Base-by-base conservation (phyloP, 495 filamentous ascomycete genomes). In the Neurospora sp. region DNA sequence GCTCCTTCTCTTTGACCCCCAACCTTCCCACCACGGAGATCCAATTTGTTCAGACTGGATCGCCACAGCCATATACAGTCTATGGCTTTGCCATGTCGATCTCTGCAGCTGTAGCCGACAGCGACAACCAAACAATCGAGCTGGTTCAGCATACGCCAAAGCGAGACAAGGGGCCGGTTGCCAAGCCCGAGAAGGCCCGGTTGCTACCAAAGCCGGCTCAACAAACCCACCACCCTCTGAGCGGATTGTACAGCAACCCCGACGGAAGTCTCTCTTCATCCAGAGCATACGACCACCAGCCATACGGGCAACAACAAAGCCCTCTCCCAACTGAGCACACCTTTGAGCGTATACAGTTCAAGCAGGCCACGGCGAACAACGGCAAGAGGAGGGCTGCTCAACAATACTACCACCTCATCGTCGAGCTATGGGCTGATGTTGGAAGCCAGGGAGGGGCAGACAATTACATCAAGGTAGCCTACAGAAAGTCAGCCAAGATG, bases 281-380 rank as follows among this genome's bases (percentile, higher is more conserved):
- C 14, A 79, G 83, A 65, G 71, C 75, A 48, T 84, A 84, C 75
- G 83, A 85, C 12, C 53, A 65, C 14, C 76, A 80, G 40, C 72
- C 76, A 37, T 85, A 81, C 48, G 81, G 79, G 20, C 81, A 82
- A 70, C 75, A 73, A 70, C 80, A 81, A 69, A 79, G 78, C 65
- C 79, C 81, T 6, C 85, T 86, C 8, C 84, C 86, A 5, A 85
- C 79, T 40, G 87, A 89, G 79, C 87, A 89, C 70, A 92, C 91
- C 1, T 98, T 98, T 78, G 94, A 98, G 76, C 89, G 95, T 3
- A 97, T 98, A 59, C 95, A 98, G 77, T 98, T 98, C 85, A 97
- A 97, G 79, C 92, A 92, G 70, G 96, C 95, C 2, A 98, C 95
- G 1, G 94, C 94, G 4, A 98, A 98, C 83, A 98, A 98, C 74